These are phyloP conservation scores for Ceratobasidium sp. DNA, from an alignment of 1,284 basidiomycete species.

Conservation along the genomic window DNA sequence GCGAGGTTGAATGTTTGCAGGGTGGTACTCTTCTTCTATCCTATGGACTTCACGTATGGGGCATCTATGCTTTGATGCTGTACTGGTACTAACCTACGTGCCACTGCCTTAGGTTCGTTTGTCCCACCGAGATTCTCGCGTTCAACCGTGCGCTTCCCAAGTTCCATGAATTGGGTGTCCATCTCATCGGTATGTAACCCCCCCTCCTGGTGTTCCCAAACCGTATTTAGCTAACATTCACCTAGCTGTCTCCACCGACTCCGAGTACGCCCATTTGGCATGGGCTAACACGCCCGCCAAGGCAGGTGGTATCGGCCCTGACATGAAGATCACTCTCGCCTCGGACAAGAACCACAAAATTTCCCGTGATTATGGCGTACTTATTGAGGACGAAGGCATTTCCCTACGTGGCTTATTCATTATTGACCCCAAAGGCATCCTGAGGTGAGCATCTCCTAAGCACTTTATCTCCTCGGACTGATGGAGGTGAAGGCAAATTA, in stretches of 20 bases:
- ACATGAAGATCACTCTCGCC: constrained; percentile 78
- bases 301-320: constrained; percentile 84
- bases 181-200: constrained; percentile 67
- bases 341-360: constrained; percentile 55
- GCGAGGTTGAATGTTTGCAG: constrained; percentile 52
- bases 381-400: constrained; percentile 83
- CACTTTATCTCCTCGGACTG: constrained; percentile 40
- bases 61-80: constrained; percentile 17
- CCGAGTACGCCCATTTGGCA: constrained; percentile 84
- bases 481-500: constrained; percentile 65
- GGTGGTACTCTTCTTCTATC: constrained; percentile 81
- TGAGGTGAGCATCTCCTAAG: constrained; percentile 58
- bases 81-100: background rate
- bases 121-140: constrained; percentile 90
- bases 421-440: constrained; percentile 83
- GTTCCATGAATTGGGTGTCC: constrained; percentile 74
- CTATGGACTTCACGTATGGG: constrained; percentile 58
- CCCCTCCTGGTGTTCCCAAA: constrained; percentile 21
- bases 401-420: constrained; percentile 86
- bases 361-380: constrained; percentile 74
- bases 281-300: constrained; percentile 81
- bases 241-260: constrained; percentile 72
- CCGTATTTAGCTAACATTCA: constrained; percentile 4
- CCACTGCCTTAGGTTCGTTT: constrained; percentile 76
- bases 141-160: constrained; percentile 82